Percentiles rank a stretch among this genome's conserved stretches.
Conservation (phyloP, 83 land plant genomes). For the Isoetes engelmannii region DNA sequence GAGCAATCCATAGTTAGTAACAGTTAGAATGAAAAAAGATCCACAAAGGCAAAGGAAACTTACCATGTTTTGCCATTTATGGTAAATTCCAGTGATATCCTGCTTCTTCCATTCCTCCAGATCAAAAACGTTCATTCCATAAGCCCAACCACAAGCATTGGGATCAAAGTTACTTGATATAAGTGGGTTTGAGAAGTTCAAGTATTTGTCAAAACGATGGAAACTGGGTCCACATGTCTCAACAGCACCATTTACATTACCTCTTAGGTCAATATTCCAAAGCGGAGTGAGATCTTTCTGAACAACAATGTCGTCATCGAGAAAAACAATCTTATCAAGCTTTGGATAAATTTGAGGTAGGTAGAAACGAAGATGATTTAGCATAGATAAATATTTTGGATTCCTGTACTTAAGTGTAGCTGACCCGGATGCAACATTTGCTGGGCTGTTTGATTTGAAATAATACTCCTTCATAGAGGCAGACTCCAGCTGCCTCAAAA, state of each 20-base stretch:
- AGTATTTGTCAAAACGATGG: constrained; percentile 26
- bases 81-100: constrained; percentile 51
- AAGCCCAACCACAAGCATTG: constrained; percentile 10
- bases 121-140: constrained; percentile 17
- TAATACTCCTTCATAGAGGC: constrained; percentile 24
- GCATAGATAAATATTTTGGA: constrained; percentile 15
- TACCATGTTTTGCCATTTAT: constrained; percentile 54
- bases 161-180: not conserved
- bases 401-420: constrained; percentile 9
- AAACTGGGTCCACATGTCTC: constrained; percentile 3
- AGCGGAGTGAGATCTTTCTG: constrained; percentile 49
- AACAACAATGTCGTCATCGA: constrained; percentile 2
- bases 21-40: not conserved
- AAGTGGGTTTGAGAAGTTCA: constrained; percentile 41
- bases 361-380: constrained; percentile 61
- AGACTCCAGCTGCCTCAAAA: not conserved
- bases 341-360: constrained; percentile 62
- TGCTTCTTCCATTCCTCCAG: constrained; percentile 46
- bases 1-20: not conserved
- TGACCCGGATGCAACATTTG: not conserved
- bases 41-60: not conserved
- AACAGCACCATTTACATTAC: constrained; percentile 1
- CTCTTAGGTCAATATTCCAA: not conserved
- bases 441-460: not conserved
- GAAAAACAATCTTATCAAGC: constrained; percentile 22